These are phyloP conservation scores for Pochonia chlamydosporia DNA, from an alignment of 2,329 filamentous ascomycete species.

Conservation along the genomic window DNA sequence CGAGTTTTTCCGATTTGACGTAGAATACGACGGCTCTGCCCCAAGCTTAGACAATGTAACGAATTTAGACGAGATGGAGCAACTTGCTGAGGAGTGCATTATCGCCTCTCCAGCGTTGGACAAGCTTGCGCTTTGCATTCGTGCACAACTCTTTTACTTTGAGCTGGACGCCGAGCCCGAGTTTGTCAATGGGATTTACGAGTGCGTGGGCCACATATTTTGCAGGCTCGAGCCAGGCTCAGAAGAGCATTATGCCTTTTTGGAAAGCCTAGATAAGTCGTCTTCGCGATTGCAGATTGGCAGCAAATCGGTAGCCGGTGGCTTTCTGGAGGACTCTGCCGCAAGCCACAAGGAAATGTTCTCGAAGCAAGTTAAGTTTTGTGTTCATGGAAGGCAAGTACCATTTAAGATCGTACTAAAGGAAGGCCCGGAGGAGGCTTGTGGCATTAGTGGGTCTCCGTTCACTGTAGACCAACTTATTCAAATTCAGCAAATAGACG, in stretches of 20 bases:
- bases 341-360: not conserved
- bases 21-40: conserved; percentile 3
- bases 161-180: not conserved
- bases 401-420: conserved; percentile 2
- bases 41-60: conserved; percentile 1
- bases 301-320: not conserved
- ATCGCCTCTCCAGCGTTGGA: not conserved
- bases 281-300: conserved; percentile 3
- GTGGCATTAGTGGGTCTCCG: conserved; percentile 5
- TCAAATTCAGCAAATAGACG: conserved; percentile 1
- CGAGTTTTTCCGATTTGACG: conserved; percentile 3
- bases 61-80: not conserved
- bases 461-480: conserved; percentile 5
- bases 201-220: not conserved
- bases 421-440: not conserved
- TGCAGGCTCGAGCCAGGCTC: not conserved
- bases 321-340: not conserved
- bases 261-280: not conserved
- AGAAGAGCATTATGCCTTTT: not conserved
- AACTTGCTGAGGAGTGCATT: not conserved
- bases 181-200: conserved; percentile 1
- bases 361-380: conserved; percentile 2
- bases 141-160: conserved; percentile 1
- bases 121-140: conserved; percentile 1
- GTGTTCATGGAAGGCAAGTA: not conserved